A percentile compares a stretch with the other conserved stretches of the same genome.
Conservation (phyloP, 306 rosid genomes). For the Dryas octopetala region DNA sequence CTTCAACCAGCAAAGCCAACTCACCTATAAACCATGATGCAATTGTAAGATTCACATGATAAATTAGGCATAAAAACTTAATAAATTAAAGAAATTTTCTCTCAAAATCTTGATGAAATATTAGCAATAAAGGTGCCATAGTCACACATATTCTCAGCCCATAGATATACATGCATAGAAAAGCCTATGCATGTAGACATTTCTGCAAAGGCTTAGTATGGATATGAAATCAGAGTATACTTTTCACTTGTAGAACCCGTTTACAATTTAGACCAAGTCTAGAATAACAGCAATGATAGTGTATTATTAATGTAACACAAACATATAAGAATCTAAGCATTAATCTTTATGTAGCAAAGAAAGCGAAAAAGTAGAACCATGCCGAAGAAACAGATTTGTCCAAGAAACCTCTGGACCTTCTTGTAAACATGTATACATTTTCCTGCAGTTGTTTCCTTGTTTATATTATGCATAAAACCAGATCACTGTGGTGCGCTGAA, state of each 20-base stretch:
- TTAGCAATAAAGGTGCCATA: not conserved
- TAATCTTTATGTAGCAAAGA: not conserved
- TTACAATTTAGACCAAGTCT: not conserved
- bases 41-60: slow-evolving; percentile 19
- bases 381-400: not conserved
- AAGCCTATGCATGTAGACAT: not conserved
- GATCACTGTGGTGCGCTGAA: not conserved
- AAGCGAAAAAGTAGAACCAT: not conserved
- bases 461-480: not conserved
- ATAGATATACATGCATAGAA: not conserved
- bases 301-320: not conserved
- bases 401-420: not conserved
- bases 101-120: not conserved
- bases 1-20: slow-evolving; percentile 84
- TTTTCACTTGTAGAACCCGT: not conserved
- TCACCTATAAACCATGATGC: slow-evolving; percentile 43
- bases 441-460: too few relatives aligned
- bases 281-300: not conserved
- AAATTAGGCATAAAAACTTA: slow-evolving; percentile 9
- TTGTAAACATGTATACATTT: too few relatives aligned
- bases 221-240: not conserved
- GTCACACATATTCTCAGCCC: not conserved
- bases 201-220: not conserved
- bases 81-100: slow-evolving; percentile 8
- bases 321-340: not conserved